Base-by-base conservation (phyloP, 805 yeast genomes). In the Ascoidea tarda region DNA sequence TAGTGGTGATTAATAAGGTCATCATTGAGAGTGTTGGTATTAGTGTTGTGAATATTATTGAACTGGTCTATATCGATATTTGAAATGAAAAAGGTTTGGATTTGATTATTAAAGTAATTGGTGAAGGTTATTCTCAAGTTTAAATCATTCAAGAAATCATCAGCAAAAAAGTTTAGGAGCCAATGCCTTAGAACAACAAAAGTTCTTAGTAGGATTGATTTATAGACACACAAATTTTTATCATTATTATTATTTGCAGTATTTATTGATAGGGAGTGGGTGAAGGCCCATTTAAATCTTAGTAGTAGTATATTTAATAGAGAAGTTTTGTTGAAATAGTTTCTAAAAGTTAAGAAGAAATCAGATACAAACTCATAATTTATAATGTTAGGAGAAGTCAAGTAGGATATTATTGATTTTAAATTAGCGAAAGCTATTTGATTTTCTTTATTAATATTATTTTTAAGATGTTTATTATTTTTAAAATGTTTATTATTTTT, bases 161-260 rank as follows among this genome's bases (percentile, higher is more conserved):
- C 91, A 47, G 80, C 74, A 60, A 88, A 93, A 64, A 87, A 90
- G 65, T 90, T 91, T 54, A 87, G 67, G 16, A 91, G 65, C 96
- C 98, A 91, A 68, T 87, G 96, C 61, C 97, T 77, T 47, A 93
- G 59, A 33, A 85, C 81, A 32, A 87, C 96, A 69, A 90, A 91
- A 0, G 95, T 83, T 60, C 98, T 74, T 45, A 90, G 52, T 47
- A 50, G 28, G 28, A 53, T 59, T 53, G 32, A 50, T 50, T 52
- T 46, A 32, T 21, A 8, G 48, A 51, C 33, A 33, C 51, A 51
- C 46, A 50, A 47, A 14, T n/a, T 46, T 21, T 46, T 47, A 31
- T 42, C 49, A 42, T 28, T 16, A 5, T 21, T 46, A 28, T 32
- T 32, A 6, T 10, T 59, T 49, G 32, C 53, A 16, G 52, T 52